Evolutionary conservation across 768 basidiomycete genomes (phyloP), one percentile per base, ranked within the genome.

Genomic region (Pleurotus tuber-regium): DNA sequence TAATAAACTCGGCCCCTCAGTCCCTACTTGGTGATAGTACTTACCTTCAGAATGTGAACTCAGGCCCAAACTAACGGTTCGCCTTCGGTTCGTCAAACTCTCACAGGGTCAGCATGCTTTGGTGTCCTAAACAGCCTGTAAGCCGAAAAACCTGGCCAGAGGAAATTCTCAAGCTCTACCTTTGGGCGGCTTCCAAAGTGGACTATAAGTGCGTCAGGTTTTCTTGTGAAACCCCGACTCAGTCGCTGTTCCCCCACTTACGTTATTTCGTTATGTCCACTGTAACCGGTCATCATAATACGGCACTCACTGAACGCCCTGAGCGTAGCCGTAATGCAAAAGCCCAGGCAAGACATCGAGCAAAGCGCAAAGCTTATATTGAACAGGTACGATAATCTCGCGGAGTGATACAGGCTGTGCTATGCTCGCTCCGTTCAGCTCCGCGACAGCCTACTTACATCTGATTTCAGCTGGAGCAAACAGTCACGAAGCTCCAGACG

Each of bases 301-400:
- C 80, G 71, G 73, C 69, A 67, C 71, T 72, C 64, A 47, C 74
- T 62, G 84, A 87, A 70, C 81, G 81, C 66, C 87, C 87, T 75
- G 87, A 88, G 70, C 84, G 87, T 59, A 87, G 86, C 78, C 86
- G 88, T 75, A 90, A 90, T 73, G 87, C 87, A 49, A 86, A 85
- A 69, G 91, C 91, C 8, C 91, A 93, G 72, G 91, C 91, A 29
- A 76, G 91, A 60, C 91, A 93, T 75, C 83, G 91, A 54, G 91
- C 90, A 66, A 93, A 93, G 69, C 80, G 91, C 70, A 93, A 93
- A 73, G 91, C 91, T 9, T 93, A 93, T 74, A 92, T 93, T 63
- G 89, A 92, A 59, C 88, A 91, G 79, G 90, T 89, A 48, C 19
- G 72, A n/a, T n/a, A n/a, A n/a, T 61, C 23, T 41, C 38, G 42